These are phyloP conservation scores for Primulina eburnea DNA, from an alignment of 257 asterid species.

Conservation along the genomic window DNA sequence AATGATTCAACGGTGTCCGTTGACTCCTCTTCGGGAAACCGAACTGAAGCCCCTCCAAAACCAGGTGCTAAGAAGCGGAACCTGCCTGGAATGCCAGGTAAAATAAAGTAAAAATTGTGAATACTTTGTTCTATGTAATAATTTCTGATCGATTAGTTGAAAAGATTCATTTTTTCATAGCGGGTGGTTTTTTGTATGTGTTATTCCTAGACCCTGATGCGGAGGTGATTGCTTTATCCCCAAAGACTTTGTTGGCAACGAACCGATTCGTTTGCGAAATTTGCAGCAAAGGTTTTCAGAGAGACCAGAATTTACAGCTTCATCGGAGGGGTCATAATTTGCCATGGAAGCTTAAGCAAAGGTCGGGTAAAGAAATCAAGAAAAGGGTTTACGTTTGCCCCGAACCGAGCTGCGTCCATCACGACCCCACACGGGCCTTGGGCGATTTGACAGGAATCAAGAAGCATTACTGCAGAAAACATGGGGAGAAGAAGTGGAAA, in stretches of 20 bases:
- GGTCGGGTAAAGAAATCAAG: slow-evolving; percentile 57
- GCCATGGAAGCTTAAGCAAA: slow-evolving; percentile 85
- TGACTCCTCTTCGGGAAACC: slow-evolving; percentile 48
- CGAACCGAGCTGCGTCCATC: slow-evolving; percentile 72
- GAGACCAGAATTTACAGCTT: slow-evolving; percentile 92
- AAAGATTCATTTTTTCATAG: slow-evolving; percentile 7
- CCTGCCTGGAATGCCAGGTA: slow-evolving; percentile 97
- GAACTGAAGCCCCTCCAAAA: slow-evolving; percentile 34
- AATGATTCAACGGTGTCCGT: slow-evolving; percentile 48
- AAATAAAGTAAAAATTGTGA: slow-evolving; percentile 1
- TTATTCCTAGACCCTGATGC: slow-evolving; percentile 72
- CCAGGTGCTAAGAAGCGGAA: slow-evolving; percentile 60
- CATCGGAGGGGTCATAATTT: slow-evolving; percentile 84
- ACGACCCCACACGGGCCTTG: slow-evolving; percentile 71
- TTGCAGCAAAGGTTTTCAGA: slow-evolving; percentile 79
- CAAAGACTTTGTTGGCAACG: slow-evolving; percentile 64
- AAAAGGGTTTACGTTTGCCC: slow-evolving; percentile 86
- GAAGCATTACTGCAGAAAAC: slow-evolving; percentile 87
- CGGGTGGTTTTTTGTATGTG: neutral
- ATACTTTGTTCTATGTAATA: neutral
- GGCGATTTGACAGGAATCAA: slow-evolving; percentile 90
- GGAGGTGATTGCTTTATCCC: slow-evolving; percentile 81
- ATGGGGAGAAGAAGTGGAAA: slow-evolving; percentile 91
- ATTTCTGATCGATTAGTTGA: neutral
- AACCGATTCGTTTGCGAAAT: slow-evolving; percentile 84